Base-by-base conservation (phyloP, 495 filamentous ascomycete genomes). In the Neohortaea acidophila region DNA sequence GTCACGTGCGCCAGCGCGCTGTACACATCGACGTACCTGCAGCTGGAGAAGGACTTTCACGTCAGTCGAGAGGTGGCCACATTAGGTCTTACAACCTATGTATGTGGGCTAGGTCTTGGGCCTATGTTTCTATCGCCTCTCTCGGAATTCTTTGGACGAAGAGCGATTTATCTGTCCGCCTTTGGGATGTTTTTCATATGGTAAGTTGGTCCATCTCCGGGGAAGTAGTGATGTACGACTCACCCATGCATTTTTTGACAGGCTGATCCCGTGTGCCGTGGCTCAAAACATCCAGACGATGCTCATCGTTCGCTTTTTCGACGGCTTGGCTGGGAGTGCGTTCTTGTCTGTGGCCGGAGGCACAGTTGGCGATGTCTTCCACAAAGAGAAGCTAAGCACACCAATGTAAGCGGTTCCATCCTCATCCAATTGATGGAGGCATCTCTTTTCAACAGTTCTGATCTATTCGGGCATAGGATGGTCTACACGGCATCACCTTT, bases 321-420 rank as follows among this genome's bases (percentile, higher is more conserved):
- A 79, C 49, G 89, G 89, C 0, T 56, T 94, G 12, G 69, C 83
- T 0, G 87, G 89, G 5, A 45, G 73, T 43, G 85, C 87, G 2
- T 96, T 97, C 55, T 59, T 97, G 33, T 79, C 73, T 38, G 87
- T 96, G 2, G 80, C 85, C 3, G 87, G 89, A 20, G 87, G 85
- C 0, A 93, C 84, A 1, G 81, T 94, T 3, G 85, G 84, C 8
- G 86, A 97, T 55, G 60, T 94, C 59, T 96, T 94, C 56, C 62
- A 63, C 12, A 73, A 73, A 18, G 65, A 81, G 32, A 69, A 85
- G 35, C 75, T 94, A 35, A 73, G 72, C 38, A 66, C 68, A 22
- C 79, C 78, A 3, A 82, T 83, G 78, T n/a, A n/a, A n/a, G n/a
- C n/a, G n/a, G n/a, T n/a, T n/a, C n/a, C n/a, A n/a, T n/a, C n/a